phyloP scores from a whole-genome alignment of 164 flowering plant genomes.

The Piper betle region DNA sequence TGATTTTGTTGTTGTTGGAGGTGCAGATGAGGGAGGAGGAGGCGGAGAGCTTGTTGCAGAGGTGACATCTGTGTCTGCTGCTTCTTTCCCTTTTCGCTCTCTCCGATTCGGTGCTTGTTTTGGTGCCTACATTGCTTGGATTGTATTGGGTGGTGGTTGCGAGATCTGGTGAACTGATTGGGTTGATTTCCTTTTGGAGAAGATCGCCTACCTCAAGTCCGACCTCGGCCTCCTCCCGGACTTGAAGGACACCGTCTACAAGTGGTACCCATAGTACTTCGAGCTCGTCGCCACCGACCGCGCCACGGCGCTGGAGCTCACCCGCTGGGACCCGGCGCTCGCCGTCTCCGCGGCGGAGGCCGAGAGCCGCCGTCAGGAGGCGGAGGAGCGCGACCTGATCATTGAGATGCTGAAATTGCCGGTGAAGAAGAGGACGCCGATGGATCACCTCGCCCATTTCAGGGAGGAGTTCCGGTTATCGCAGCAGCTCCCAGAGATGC shows the following conservation, averaged over 20 bases:
- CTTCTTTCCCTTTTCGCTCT: too few species aligned
- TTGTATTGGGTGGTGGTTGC: too few species aligned
- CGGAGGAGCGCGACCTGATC: conserved; percentile 58
- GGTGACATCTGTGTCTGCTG: conserved; percentile 63
- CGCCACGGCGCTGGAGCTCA: conserved; percentile 77
- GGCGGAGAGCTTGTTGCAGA: conserved; percentile 53
- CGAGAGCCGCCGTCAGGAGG: conserved; percentile 42
- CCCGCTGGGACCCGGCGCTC: conserved; percentile 87
- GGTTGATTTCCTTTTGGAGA: conserved; percentile 70
- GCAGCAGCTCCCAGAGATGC: conserved; percentile 86
- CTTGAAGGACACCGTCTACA: conserved; percentile 67
- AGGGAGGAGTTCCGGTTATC: conserved; percentile 90
- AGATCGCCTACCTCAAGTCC: conserved; percentile 64
- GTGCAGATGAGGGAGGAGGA: conserved; percentile 84
- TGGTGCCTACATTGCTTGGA: too few species aligned
- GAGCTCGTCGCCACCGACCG: conserved; percentile 54
- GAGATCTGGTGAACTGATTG: too few species aligned
- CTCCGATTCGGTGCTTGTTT: too few species aligned
- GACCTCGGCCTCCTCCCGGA: conserved; percentile 84
- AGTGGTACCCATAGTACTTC: conserved; percentile 77
- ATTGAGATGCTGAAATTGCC: conserved; percentile 87
- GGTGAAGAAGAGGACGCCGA: conserved; percentile 81
- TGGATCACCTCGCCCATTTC: conserved; percentile 89
- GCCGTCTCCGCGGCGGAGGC: conserved; percentile 84
- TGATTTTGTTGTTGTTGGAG: background rate